Conservation (phyloP, 345 rosid species). For the Carallia pectinifolia region DNA sequence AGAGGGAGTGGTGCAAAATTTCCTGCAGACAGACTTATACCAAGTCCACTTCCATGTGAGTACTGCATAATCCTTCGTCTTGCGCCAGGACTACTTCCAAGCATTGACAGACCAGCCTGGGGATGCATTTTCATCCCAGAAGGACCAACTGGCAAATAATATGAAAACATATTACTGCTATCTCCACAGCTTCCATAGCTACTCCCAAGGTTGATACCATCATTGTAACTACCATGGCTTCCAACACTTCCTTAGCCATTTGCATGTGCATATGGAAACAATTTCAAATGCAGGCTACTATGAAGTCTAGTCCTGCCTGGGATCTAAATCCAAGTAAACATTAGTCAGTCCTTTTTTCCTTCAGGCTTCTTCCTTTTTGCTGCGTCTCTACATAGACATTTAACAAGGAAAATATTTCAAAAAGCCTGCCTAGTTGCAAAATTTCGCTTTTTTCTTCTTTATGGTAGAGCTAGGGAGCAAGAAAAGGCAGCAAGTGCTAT, state of each 20-base stretch:
- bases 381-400: too few relatives aligned
- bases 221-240: constrained; percentile 93
- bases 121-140: constrained; percentile 73
- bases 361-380: not conserved
- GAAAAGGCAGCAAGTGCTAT: too few relatives aligned
- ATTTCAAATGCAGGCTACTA: constrained; percentile 78
- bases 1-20: constrained; percentile 87
- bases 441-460: too few relatives aligned
- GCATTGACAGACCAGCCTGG: constrained; percentile 65
- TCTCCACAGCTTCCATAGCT: constrained; percentile 97
- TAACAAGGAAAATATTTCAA: not conserved
- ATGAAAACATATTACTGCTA: constrained; percentile 60
- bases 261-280: constrained; percentile 62
- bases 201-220: constrained; percentile 69
- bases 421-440: too few relatives aligned
- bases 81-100: constrained; percentile 92
- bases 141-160: constrained; percentile 91
- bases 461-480: not conserved
- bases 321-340: constrained; percentile 43
- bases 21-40: constrained; percentile 88
- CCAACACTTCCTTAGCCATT: constrained; percentile 92
- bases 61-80: constrained; percentile 71
- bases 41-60: constrained; percentile 80
- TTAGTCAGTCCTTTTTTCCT: constrained; percentile 3
- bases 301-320: constrained; percentile 69